These are phyloP conservation scores for Pisolithus orientalis DNA, from an alignment of 768 basidiomycete genomes.

Conservation along the genomic window DNA sequence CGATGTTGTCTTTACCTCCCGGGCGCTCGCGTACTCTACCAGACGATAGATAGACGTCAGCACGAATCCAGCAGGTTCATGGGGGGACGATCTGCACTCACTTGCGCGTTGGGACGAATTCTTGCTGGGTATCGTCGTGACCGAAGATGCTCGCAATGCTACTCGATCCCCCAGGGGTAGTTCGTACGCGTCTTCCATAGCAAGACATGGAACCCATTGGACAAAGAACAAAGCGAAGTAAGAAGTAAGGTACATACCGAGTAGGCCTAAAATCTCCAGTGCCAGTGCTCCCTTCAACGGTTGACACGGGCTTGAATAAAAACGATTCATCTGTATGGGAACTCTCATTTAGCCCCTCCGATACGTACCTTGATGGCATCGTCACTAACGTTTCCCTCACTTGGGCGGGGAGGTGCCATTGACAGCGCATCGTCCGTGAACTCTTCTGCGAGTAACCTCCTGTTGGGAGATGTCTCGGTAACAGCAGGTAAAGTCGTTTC, in stretches of 20 bases:
- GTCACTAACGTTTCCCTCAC: not conserved
- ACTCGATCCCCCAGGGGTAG: conserved; percentile 23
- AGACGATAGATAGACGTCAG: not conserved
- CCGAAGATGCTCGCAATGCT: conserved; percentile 40
- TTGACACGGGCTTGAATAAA: not conserved
- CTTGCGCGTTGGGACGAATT: conserved; percentile 70
- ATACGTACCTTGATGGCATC: not conserved
- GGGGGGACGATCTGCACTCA: conserved; percentile 18
- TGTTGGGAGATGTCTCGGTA: conserved; percentile 1
- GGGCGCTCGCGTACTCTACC: conserved; percentile 61
- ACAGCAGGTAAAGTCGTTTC: conserved; percentile 4
- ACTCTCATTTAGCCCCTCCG: not conserved
- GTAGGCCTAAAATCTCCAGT: conserved; percentile 34
- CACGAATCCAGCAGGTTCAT: not conserved
- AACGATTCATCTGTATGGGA: not conserved
- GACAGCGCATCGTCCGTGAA: conserved; percentile 57
- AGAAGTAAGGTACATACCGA: conserved; percentile 32
- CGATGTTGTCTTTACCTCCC: conserved; percentile 59
- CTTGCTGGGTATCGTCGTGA: conserved; percentile 30
- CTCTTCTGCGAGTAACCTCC: conserved; percentile 19
- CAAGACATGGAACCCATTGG: conserved; percentile 1
- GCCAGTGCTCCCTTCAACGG: not conserved
- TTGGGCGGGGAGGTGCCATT: conserved; percentile 40
- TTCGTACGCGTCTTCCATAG: conserved; percentile 26
- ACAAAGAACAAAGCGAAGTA: not conserved